A percentile compares a stretch with the other conserved stretches of the same genome.
These are phyloP conservation scores for Elsinoe australis DNA, from an alignment of 2,329 filamentous ascomycete species.

Conservation along the genomic window DNA sequence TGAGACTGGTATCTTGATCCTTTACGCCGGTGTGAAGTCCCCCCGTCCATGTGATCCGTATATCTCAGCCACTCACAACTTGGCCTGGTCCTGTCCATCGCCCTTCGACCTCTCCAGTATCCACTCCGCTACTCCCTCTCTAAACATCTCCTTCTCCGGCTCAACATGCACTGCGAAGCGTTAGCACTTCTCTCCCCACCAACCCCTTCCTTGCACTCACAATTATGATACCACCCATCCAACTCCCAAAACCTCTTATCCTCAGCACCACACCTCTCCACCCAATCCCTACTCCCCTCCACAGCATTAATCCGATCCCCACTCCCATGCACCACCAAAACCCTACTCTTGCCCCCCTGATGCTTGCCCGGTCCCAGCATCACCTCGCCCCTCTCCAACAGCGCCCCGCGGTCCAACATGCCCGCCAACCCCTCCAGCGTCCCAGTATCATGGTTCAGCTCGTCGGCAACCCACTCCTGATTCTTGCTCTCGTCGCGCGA, in stretches of 20 bases:
- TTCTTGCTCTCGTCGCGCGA: constrained; percentile 59
- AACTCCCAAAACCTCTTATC: constrained; percentile 69
- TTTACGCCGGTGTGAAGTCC: no score
- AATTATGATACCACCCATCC: constrained; percentile 69
- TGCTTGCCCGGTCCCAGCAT: constrained; percentile 35
- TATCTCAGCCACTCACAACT: not conserved
- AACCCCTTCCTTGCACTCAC: constrained; percentile 29
- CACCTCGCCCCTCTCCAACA: constrained; percentile 51
- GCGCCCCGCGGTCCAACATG: constrained; percentile 65
- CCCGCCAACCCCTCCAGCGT: constrained; percentile 74
- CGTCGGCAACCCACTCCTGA: constrained; percentile 55
- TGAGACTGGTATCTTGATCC: no score
- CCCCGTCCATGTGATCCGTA: no score
- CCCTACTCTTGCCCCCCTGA: constrained; percentile 50
- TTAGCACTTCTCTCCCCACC: not conserved
- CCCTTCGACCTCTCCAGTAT: constrained; percentile 13
- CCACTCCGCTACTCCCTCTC: constrained; percentile 15
- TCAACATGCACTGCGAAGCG: constrained; percentile 10
- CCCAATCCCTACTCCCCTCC: constrained; percentile 56
- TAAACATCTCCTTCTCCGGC: constrained; percentile 15
- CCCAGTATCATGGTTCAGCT: constrained; percentile 71
- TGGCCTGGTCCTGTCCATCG: not conserved
- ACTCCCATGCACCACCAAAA: constrained; percentile 74
- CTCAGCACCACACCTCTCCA: constrained; percentile 48
- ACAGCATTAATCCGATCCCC: constrained; percentile 62